These are phyloP conservation scores for Gyrodon lividus DNA, from an alignment of 768 basidiomycete species.

Conservation along the genomic window DNA sequence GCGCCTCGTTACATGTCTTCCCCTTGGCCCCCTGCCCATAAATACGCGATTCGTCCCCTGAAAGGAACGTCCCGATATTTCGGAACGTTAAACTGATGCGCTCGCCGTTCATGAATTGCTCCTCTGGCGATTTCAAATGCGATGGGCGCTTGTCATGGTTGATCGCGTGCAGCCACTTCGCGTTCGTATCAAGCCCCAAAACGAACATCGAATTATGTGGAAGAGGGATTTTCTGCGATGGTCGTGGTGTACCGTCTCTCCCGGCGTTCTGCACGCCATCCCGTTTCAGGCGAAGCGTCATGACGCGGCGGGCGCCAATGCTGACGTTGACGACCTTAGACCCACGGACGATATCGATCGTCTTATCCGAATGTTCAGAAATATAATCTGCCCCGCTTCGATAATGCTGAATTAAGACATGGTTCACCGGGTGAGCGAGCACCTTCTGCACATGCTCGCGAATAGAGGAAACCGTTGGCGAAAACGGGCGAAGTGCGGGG, in stretches of 20 bases:
- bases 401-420: slow-evolving; percentile 81
- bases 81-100: slow-evolving; percentile 82
- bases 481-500: slow-evolving; percentile 64
- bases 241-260: slow-evolving; percentile 31
- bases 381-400: slow-evolving; percentile 79
- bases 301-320: slow-evolving; percentile 72
- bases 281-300: slow-evolving; percentile 72
- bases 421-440: slow-evolving; percentile 69
- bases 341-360: slow-evolving; percentile 72
- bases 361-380: slow-evolving; percentile 87
- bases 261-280: slow-evolving; percentile 32
- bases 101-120: slow-evolving; percentile 55
- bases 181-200: slow-evolving; percentile 71
- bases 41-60: slow-evolving; percentile 48
- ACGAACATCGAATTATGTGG: slow-evolving; percentile 85
- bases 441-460: slow-evolving; percentile 59
- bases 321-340: slow-evolving; percentile 81
- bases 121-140: slow-evolving; percentile 49
- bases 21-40: slow-evolving; percentile 73
- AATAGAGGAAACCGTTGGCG: slow-evolving; percentile 65
- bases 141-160: slow-evolving; percentile 70
- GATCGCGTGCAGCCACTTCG: slow-evolving; percentile 74
- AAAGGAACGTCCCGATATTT: slow-evolving; percentile 74
- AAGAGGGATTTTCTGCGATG: slow-evolving; percentile 64
- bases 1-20: slow-evolving; percentile 55